A percentile compares a stretch with the other conserved stretches of the same genome.
Evolutionary conservation across 2,329 filamentous ascomycete genomes (phyloP).

Genomic region (Curvularia sp.): DNA sequence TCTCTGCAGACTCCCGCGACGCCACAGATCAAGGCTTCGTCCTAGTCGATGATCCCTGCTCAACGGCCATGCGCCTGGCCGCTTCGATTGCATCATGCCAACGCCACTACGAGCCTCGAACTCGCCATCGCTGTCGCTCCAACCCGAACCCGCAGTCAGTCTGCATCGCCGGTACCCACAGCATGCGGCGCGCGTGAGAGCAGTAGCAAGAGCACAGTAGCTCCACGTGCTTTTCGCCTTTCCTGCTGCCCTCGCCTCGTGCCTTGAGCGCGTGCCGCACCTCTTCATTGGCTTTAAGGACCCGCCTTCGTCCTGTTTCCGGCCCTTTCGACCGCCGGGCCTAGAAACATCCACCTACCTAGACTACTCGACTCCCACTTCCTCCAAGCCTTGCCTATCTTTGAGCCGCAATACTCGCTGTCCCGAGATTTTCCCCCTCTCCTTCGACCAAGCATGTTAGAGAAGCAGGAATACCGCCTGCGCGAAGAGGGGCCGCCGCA

Average conservation of each 20-base stretch:
- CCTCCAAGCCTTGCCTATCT: background rate
- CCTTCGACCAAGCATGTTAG: constrained; percentile 17
- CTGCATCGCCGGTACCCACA: background rate
- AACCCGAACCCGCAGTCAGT: constrained; percentile 2
- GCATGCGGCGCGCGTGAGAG: background rate
- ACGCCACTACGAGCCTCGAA: constrained; percentile 18
- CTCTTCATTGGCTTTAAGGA: constrained; percentile 7
- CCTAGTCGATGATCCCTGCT: constrained; percentile 3
- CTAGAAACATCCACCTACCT: constrained; percentile 5
- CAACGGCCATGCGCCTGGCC: constrained; percentile 11
- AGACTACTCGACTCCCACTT: background rate
- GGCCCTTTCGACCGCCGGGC: constrained; percentile 6
- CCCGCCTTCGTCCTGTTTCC: constrained; percentile 5
- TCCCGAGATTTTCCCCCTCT: background rate
- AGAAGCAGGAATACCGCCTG: constrained; percentile 12
- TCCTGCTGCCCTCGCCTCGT: constrained; percentile 12
- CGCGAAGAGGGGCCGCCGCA: constrained; percentile 12
- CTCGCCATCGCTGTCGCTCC: background rate
- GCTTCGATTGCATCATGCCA: constrained; percentile 13
- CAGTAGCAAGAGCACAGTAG: background rate
- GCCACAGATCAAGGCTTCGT: too few relatives aligned
- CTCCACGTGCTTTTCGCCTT: constrained; percentile 18
- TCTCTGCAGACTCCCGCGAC: background rate
- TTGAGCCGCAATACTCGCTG: background rate
- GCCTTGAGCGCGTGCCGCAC: constrained; percentile 23